Percentiles rank a stretch among this genome's conserved stretches.
Conservation (phyloP, 352 stramenopile species). For the Bremia lactucae region DNA sequence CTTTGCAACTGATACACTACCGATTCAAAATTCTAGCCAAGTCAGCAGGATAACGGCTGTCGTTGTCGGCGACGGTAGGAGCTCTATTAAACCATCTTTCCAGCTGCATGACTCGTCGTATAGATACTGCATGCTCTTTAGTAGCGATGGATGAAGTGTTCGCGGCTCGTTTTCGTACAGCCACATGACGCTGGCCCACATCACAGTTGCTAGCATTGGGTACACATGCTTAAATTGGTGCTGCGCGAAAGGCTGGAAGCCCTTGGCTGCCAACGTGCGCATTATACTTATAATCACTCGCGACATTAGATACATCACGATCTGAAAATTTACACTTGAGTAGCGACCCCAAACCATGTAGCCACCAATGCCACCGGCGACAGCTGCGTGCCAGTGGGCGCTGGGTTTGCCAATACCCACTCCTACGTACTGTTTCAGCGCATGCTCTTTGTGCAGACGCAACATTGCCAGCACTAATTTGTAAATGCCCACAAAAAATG, state of each 20-base stretch:
- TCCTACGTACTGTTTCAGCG: slow-evolving; percentile 21
- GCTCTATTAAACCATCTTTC: slow-evolving; percentile 56
- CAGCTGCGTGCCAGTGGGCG: slow-evolving; percentile 63
- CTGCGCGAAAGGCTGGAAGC: slow-evolving; percentile 48
- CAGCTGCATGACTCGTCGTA: slow-evolving; percentile 81
- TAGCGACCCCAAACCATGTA: slow-evolving; percentile 83
- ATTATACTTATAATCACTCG: slow-evolving; percentile 59
- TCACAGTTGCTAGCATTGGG: slow-evolving; percentile 57
- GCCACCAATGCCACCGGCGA: slow-evolving; percentile 62
- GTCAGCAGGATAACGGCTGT: slow-evolving; percentile 50
- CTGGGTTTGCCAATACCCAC: slow-evolving; percentile 52
- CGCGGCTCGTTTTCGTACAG: slow-evolving; percentile 77
- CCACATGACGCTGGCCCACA: slow-evolving; percentile 81
- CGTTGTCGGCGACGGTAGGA: slow-evolving; percentile 69
- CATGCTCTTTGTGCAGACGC: slow-evolving; percentile 42
- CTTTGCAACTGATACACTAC: no score
- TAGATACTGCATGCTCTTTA: slow-evolving; percentile 84
- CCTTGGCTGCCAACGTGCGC: slow-evolving; percentile 50
- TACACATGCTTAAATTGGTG: slow-evolving; percentile 71
- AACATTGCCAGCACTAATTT: slow-evolving; percentile 63
- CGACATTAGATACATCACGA: slow-evolving; percentile 84
- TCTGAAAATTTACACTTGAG: slow-evolving; percentile 84
- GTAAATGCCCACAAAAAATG: slow-evolving; percentile 83
- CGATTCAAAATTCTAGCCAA: slow-evolving; percentile 44
- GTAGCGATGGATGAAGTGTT: slow-evolving; percentile 70